Percentiles rank a stretch among this genome's conserved stretches.
Conservation (phyloP, 2,329 filamentous ascomycete species). For the Hypoxylon sp. region DNA sequence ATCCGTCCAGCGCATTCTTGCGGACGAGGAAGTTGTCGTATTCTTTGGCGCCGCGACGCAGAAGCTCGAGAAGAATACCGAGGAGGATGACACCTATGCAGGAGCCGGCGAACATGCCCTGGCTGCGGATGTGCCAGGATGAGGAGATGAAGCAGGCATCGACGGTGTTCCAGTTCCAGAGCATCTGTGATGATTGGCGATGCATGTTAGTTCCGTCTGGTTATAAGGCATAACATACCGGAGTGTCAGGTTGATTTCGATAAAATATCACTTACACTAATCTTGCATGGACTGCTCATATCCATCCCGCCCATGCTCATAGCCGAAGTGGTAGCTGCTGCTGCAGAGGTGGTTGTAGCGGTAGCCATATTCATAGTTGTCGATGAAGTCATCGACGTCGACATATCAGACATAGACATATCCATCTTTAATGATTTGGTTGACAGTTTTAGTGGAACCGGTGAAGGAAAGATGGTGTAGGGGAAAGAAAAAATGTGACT, state of each 20-base stretch:
- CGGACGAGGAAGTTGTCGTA: constrained; percentile 76
- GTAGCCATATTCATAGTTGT: constrained; percentile 35
- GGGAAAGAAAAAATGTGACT: not conserved
- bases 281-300: constrained; percentile 54
- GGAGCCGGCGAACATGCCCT: constrained; percentile 80
- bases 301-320: constrained; percentile 46
- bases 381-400: constrained; percentile 37
- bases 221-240: not conserved
- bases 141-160: constrained; percentile 77
- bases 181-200: constrained; percentile 65
- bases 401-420: constrained; percentile 18
- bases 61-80: constrained; percentile 76
- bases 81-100: constrained; percentile 84
- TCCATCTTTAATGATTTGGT: not conserved
- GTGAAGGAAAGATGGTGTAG: not conserved
- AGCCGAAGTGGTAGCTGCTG: constrained; percentile 11
- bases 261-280: constrained; percentile 52
- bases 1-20: constrained; percentile 56
- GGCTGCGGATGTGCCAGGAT: constrained; percentile 76
- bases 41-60: constrained; percentile 77
- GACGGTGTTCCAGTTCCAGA: constrained; percentile 83
- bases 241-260: constrained; percentile 10
- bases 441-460: not conserved
- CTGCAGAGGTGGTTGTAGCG: constrained; percentile 15
- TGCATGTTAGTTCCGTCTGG: constrained; percentile 14